Percentiles rank a stretch among this genome's conserved stretches.
These are phyloP conservation scores for Rhododendron molle DNA, from an alignment of 148 eudicot species.

Conservation along the genomic window DNA sequence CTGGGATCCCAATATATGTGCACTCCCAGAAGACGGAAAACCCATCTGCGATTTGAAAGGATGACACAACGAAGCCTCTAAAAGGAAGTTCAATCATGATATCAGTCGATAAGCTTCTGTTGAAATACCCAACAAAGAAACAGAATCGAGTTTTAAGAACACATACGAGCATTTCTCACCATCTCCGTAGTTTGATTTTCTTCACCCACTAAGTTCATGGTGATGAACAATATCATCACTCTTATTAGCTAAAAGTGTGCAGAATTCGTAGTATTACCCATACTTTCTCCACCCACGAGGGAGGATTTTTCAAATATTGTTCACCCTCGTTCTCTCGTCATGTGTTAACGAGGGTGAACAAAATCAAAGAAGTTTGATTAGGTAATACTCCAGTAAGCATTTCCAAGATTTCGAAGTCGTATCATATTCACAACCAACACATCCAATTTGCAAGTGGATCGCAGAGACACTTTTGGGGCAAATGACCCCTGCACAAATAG, in stretches of 20 bases:
- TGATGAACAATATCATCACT: background rate
- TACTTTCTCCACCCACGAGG: no score
- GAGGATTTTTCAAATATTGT: no score
- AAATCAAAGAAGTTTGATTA: background rate
- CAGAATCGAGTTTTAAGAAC: background rate
- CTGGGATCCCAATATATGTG: background rate
- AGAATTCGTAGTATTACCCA: no score
- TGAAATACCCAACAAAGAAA: background rate
- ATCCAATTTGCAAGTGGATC: background rate
- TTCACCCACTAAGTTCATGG: background rate
- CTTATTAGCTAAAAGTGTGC: no score
- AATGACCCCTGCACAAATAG: background rate
- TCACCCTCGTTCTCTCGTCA: no score
- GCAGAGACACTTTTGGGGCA: background rate
- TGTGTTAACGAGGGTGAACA: no score
- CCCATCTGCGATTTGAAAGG: background rate
- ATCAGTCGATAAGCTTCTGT: background rate
- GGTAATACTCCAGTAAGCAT: background rate
- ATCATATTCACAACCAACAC: background rate
- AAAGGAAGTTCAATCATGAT: background rate
- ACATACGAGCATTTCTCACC: background rate
- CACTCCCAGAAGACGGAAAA: background rate
- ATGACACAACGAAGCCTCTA: background rate
- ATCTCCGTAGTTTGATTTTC: no score
- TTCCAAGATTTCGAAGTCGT: background rate